Base-by-base conservation (phyloP, 768 basidiomycete genomes). In the Macrocybe gigantea region DNA sequence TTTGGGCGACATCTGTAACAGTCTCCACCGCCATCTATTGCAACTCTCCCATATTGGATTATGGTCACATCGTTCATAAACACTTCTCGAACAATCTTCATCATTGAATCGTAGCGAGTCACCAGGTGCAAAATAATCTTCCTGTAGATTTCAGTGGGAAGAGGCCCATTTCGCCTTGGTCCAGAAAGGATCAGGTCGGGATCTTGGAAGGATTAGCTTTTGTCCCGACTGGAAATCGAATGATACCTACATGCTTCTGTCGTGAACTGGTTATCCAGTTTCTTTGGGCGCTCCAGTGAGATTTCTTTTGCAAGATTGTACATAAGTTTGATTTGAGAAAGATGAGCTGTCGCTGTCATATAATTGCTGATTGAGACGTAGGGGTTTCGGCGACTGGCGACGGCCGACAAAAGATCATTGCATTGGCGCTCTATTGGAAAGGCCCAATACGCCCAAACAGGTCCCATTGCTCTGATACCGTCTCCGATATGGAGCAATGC, bases 361-460 rank as follows among this genome's bases (percentile, higher is more conserved):
- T 49, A 49, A 14, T 44, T 29, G 11, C 51, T 50, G 0, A 61
- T 33, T 8, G 48, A 45, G n/a, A 56, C 49, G 38, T 45, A 59
- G 0, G 58, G 58, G 33, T 53, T 56, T 1, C 60, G 47, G 2
- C 60, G 54, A 37, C 62, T 70, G 35, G 51, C 50, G 48, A 71
- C 61, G 5, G 50, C 48, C 7, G 52, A 59, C 13, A 46, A 49
- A 0, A 73, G 49, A 5, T 35, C 38, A 0, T 66, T 64, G 54
- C 70, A 71, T 42, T 55, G 67, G 1, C 61, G 57, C 48, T 74
- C 70, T 58, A 67, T 70, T 2, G 64, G 56, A 53, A 71, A 73
- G 5, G 67, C 62, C 72, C 68, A 71, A 41, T 63, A 66, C 1
- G 54, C 53, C 64, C 69, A 71, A 4, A 69, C 64, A 6, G 67